Conservation (phyloP, 2,329 filamentous ascomycete species). For the Fusarium sp. region DNA sequence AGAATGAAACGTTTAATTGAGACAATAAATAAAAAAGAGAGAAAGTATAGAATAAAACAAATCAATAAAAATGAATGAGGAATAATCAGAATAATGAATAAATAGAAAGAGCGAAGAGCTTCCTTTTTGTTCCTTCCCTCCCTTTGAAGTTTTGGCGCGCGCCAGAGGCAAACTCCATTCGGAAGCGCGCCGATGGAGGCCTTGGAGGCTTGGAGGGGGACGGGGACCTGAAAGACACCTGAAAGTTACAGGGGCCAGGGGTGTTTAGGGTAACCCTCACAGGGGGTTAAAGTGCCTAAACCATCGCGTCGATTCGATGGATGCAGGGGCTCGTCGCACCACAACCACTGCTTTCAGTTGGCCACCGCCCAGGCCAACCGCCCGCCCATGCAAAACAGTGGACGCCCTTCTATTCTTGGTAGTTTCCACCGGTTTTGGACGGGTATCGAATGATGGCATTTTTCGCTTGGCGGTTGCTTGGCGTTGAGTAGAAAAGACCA, state of each 20-base stretch:
- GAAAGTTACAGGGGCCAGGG: constrained; percentile 1
- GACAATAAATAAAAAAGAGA: not conserved
- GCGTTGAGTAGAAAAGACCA: not conserved
- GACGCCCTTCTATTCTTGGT: constrained; percentile 31
- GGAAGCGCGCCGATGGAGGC: constrained; percentile 6
- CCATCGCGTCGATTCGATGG: constrained; percentile 14
- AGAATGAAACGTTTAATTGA: not conserved
- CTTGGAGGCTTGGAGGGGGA: not conserved
- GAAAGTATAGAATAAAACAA: not conserved
- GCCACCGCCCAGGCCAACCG: constrained; percentile 25
- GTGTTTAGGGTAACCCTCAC: not conserved
- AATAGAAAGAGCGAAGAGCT: not conserved
- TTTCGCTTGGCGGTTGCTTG: constrained; percentile 11
- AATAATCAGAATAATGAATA: constrained; percentile 2
- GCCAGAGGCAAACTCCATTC: constrained; percentile 19
- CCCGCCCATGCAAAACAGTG: constrained; percentile 17
- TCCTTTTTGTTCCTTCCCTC: not conserved
- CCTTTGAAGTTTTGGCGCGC: constrained; percentile 28
- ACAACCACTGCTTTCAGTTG: constrained; percentile 40
- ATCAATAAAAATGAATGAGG: not conserved
- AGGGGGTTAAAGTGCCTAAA: constrained; percentile 1
- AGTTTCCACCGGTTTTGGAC: constrained; percentile 8
- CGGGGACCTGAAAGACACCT: constrained; percentile 6
- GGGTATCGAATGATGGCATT: constrained; percentile 9
- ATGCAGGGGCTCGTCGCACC: constrained; percentile 46